These are phyloP conservation scores for Zygosaccharomyces sapae DNA, from an alignment of 1,139 yeast genomes.

Conservation along the genomic window DNA sequence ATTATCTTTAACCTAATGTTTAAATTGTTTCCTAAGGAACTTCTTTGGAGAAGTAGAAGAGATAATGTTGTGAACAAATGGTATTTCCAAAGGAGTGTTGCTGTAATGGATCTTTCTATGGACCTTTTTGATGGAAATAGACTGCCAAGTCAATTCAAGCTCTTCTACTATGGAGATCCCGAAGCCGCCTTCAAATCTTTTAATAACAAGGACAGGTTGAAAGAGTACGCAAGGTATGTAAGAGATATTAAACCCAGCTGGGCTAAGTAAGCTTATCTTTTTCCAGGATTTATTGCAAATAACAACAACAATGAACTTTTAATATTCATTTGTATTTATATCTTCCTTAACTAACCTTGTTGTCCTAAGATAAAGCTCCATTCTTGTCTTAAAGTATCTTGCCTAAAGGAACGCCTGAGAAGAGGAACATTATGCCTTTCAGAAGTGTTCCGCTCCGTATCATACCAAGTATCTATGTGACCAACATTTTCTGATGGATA, in stretches of 20 bases:
- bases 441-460: conserved; percentile 28
- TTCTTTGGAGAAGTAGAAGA: conserved; percentile 85
- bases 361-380: conserved; percentile 26
- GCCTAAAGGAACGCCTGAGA: conserved; percentile 29
- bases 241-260: conserved; percentile 37
- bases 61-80: conserved; percentile 91
- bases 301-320: not conserved
- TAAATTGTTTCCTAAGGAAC: conserved; percentile 63
- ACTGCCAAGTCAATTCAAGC: conserved; percentile 31
- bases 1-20: conserved; percentile 77
- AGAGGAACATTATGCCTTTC: conserved; percentile 33
- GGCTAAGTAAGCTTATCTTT: conserved; percentile 17
- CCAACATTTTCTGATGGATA: conserved; percentile 25
- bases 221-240: conserved; percentile 29
- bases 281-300: not conserved
- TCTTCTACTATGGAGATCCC: conserved; percentile 34
- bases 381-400: conserved; percentile 28
- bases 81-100: conserved; percentile 90
- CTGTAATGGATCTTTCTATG: conserved; percentile 46
- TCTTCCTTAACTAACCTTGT: conserved; percentile 3
- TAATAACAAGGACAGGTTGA: conserved; percentile 20
- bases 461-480: conserved; percentile 30
- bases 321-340: not conserved
- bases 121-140: conserved; percentile 34
- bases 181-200: conserved; percentile 17